phyloP scores from a whole-genome alignment of 2,329 filamentous ascomycete species.

The Pseudogymnoascus sp. region DNA sequence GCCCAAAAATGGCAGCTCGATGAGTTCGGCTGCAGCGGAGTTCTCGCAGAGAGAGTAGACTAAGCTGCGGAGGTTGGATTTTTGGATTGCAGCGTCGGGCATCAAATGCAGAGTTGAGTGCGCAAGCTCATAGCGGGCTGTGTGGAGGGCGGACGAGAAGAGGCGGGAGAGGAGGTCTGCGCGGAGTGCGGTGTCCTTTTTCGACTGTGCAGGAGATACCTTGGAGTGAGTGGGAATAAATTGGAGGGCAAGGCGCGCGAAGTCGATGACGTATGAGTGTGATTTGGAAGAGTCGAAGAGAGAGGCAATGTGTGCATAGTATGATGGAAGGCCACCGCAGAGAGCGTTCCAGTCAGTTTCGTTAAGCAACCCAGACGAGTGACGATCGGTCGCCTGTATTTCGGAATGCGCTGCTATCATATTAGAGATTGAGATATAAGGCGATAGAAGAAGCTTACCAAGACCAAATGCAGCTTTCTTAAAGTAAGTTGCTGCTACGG shows the following conservation, averaged over 20 bases:
- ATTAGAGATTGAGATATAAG: slow-evolving; percentile 12
- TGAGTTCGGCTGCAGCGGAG: slow-evolving; percentile 58
- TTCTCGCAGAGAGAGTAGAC: slow-evolving; percentile 61
- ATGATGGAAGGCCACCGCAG: slow-evolving; percentile 68
- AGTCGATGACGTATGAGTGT: slow-evolving; percentile 76
- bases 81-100: slow-evolving; percentile 62
- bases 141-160: slow-evolving; percentile 74
- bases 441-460: slow-evolving; percentile 47
- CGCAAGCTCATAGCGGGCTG: slow-evolving; percentile 72
- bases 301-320: slow-evolving; percentile 77
- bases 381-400: slow-evolving; percentile 34
- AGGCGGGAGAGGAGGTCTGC: slow-evolving; percentile 73
- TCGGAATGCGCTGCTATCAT: slow-evolving; percentile 20
- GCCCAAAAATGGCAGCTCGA: slow-evolving; percentile 69
- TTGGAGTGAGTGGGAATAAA: slow-evolving; percentile 35
- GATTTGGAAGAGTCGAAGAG: slow-evolving; percentile 73
- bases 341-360: slow-evolving; percentile 63
- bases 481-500: slow-evolving; percentile 67
- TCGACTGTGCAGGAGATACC: slow-evolving; percentile 11
- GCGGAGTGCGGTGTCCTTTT: slow-evolving; percentile 28
- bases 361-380: slow-evolving; percentile 61
- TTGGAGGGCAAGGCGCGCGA: slow-evolving; percentile 67
- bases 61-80: slow-evolving; percentile 62
- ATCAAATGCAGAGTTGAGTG: slow-evolving; percentile 72
- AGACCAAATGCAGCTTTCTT: slow-evolving; percentile 75